phyloP scores from a whole-genome alignment of 2,329 filamentous ascomycete species.

The Diaporthe sp. region DNA sequence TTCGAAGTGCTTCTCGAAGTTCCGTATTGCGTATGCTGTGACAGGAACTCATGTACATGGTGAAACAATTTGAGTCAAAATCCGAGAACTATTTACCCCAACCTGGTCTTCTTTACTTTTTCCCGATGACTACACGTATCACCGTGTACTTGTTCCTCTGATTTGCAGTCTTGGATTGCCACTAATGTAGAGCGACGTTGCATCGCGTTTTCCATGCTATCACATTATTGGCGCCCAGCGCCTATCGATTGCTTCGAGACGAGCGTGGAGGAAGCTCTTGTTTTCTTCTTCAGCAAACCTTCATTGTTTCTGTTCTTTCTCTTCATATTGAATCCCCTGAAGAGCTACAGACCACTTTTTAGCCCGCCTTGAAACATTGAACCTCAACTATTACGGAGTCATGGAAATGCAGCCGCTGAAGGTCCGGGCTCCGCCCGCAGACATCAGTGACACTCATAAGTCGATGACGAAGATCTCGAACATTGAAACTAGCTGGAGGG shows the following conservation, averaged over 20 bases:
- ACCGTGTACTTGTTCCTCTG: background rate
- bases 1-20: background rate
- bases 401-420: constrained; percentile 20
- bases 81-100: background rate
- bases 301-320: background rate
- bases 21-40: background rate
- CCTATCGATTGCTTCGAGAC: background rate
- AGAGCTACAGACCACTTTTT: background rate
- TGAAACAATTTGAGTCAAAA: background rate
- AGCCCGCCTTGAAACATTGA: background rate
- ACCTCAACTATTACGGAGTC: background rate
- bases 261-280: background rate
- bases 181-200: constrained; percentile 28
- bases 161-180: constrained; percentile 12
- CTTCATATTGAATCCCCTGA: no score
- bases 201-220: background rate
- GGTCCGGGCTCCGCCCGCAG: background rate
- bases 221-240: background rate
- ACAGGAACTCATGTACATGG: background rate
- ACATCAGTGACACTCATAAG: background rate
- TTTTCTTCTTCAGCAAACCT: background rate
- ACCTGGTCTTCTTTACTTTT: background rate
- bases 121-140: background rate
- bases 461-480: constrained; percentile 1
- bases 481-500: background rate